Percentiles rank a stretch among this genome's conserved stretches.
Evolutionary conservation across 768 basidiomycete species (phyloP).

Genomic region (Suillus variegatus): DNA sequence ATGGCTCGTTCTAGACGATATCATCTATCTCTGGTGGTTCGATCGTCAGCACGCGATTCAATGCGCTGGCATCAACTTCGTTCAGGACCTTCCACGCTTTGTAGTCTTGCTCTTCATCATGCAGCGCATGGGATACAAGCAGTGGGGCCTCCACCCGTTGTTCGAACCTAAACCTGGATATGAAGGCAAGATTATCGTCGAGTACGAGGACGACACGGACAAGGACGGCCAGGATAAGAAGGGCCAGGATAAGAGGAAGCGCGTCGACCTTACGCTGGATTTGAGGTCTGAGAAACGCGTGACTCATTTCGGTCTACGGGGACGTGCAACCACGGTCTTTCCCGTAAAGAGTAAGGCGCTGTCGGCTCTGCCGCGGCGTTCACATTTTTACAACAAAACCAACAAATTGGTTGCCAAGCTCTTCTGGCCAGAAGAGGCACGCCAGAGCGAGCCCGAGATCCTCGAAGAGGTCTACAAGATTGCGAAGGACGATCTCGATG

Average conservation of each 20-base stretch:
- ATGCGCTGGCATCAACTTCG: constrained; percentile 6
- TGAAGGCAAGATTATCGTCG: neutral
- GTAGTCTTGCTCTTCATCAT: constrained; percentile 3
- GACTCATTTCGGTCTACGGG: constrained; percentile 4
- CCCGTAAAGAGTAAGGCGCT: neutral
- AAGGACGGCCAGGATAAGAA: neutral
- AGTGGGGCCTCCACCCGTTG: neutral
- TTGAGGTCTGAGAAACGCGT: neutral
- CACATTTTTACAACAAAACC: neutral
- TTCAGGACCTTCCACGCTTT: constrained; percentile 7
- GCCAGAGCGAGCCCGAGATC: neutral
- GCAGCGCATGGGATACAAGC: neutral
- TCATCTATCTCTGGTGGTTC: constrained; percentile 1
- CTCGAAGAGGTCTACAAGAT: neutral
- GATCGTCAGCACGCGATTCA: constrained; percentile 4
- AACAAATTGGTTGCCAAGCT: too few relatives aligned
- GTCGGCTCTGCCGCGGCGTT: neutral
- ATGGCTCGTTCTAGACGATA: neutral
- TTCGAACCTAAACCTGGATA: neutral
- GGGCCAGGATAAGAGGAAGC: neutral
- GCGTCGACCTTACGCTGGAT: neutral
- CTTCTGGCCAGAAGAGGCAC: neutral
- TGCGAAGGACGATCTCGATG: neutral
- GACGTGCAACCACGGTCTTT: neutral
- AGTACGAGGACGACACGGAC: neutral